Evolutionary conservation across 257 asterid genomes (phyloP), one percentile per base, ranked within the genome.

Genomic region (Striga asiatica): DNA sequence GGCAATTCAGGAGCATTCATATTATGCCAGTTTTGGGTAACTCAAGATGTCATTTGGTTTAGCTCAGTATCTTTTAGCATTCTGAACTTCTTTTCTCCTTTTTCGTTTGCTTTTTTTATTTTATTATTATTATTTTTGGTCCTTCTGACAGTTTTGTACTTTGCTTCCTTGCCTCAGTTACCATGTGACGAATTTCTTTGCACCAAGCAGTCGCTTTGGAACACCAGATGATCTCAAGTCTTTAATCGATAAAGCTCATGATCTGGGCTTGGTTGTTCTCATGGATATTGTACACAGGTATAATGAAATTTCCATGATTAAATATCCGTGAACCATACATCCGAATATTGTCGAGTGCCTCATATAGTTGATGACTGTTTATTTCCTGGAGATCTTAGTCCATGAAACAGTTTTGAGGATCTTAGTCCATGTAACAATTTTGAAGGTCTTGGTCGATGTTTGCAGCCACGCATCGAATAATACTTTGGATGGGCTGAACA

Each of bases 201-300:
- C 99, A 48, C 99, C 99, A 50, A 92, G 99, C 76, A 88, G 99
- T 65, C 99, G 95, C 65, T 92, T 73, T 76, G 99, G 99, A 61
- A 81, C 91, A 34, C 99, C 97, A 10, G 99, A 92, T 54, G 97
- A 92, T 47, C 95, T 92, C 10, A 92, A 92, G 73, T 92, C 97
- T 43, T 67, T 92, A 67, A 92, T 92, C 65, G 99, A 92, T 72
- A 92, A 58, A 76, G 99, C 99, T 66, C 99, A 92, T 68, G 95
- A 92, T 71, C 67, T 92, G 71, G 99, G 95, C 65, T 67, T 92
- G 66, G 54, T 88, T 51, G 99, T 92, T 71, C 97, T 92, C 56
- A 92, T 92, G 99, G 99, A 92, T 74, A 84, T 92, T 50, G 99
- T 92, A 67, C 99, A 92, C 82, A 92, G 99, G 99, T 92, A 66